These are phyloP conservation scores for Euphrasia arctica DNA, from an alignment of 305 asterid genomes.

Conservation along the genomic window DNA sequence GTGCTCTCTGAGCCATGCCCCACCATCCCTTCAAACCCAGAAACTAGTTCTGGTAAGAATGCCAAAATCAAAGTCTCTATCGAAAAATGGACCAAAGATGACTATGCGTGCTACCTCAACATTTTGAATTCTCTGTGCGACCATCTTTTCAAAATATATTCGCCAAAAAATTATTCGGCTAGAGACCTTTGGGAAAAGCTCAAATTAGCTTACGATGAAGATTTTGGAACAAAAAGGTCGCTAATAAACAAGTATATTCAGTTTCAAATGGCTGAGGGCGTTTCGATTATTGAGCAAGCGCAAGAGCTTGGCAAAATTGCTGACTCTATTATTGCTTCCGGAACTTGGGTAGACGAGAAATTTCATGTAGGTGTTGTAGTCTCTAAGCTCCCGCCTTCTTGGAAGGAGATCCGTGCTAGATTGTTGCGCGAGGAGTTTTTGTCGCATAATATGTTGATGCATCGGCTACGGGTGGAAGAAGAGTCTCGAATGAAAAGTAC, in stretches of 20 bases:
- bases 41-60: constrained; percentile 35
- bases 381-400: constrained; percentile 74
- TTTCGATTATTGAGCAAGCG: constrained; percentile 55
- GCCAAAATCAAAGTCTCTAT: constrained; percentile 29
- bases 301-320: constrained; percentile 55
- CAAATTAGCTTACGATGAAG: constrained; percentile 44
- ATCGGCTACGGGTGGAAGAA: constrained; percentile 54
- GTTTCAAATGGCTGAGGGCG: constrained; percentile 64
- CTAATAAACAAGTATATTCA: constrained; percentile 57
- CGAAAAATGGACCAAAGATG: constrained; percentile 58
- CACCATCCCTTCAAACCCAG: constrained; percentile 26
- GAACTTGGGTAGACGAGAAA: constrained; percentile 59
- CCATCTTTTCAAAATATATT: constrained; percentile 47
- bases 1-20: constrained; percentile 61
- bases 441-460: constrained; percentile 43
- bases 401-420: constrained; percentile 55
- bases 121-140: constrained; percentile 63
- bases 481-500: constrained; percentile 38
- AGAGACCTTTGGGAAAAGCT: constrained; percentile 77
- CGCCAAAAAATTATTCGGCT: constrained; percentile 43
- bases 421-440: constrained; percentile 52
- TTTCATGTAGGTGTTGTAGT: constrained; percentile 56
- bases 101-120: constrained; percentile 54
- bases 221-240: constrained; percentile 66
- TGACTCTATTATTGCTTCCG: constrained; percentile 47